Percentiles rank a stretch among this genome's conserved stretches.
phyloP scores from a whole-genome alignment of 1,284 basidiomycete genomes.

The Microbotryum scabiosae region DNA sequence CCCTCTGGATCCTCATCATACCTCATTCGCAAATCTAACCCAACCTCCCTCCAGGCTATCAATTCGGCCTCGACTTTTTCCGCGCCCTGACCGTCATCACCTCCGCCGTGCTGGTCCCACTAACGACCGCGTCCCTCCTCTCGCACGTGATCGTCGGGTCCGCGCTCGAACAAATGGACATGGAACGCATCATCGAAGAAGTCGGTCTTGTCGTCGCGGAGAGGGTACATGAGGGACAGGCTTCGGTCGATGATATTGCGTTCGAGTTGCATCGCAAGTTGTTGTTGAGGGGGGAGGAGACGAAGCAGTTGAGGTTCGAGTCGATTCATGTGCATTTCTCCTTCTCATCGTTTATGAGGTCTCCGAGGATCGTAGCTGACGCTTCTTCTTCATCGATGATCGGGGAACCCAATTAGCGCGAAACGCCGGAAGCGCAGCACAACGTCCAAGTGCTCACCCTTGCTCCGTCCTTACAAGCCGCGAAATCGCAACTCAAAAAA shows the following conservation, averaged over 20 bases:
- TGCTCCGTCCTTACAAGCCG: too few species aligned
- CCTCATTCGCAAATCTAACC: constrained; percentile 24
- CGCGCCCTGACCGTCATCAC: constrained; percentile 86
- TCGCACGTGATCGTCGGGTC: constrained; percentile 97
- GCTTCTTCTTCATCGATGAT: too few species aligned
- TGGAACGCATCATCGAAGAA: constrained; percentile 91
- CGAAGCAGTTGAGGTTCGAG: constrained; percentile 91
- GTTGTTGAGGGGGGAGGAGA: constrained; percentile 85
- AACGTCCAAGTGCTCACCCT: constrained; percentile 86
- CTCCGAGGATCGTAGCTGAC: not conserved
- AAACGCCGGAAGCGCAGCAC: constrained; percentile 74
- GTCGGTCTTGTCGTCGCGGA: constrained; percentile 89
- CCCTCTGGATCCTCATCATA: too few species aligned
- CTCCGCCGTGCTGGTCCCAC: constrained; percentile 82
- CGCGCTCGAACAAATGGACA: constrained; percentile 91
- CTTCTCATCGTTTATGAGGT: not conserved
- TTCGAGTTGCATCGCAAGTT: constrained; percentile 84
- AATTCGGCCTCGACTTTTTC: constrained; percentile 66
- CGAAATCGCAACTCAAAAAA: constrained; percentile 73
- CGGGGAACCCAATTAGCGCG: constrained; percentile 48
- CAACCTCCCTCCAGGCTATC: constrained; percentile 31
- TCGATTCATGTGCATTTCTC: constrained; percentile 58
- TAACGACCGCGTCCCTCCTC: constrained; percentile 90
- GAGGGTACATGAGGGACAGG: constrained; percentile 67
- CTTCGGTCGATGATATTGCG: constrained; percentile 94